A percentile compares a stretch with the other conserved stretches of the same genome.
Evolutionary conservation across 345 rosid genomes (phyloP).

Genomic region (Brassica juncea): DNA sequence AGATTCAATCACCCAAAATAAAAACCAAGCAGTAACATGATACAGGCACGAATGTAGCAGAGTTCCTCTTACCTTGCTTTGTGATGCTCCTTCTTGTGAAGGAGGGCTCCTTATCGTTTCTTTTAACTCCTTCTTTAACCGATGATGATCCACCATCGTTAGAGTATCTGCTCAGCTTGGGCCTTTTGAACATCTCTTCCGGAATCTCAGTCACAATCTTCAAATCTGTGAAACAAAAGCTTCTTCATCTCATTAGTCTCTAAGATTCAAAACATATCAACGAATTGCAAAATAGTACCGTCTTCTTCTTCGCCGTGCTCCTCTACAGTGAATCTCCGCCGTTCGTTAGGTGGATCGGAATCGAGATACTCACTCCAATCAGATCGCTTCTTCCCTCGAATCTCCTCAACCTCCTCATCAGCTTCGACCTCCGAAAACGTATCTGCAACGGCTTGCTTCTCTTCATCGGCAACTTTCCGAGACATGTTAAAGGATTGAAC

Average conservation of each 20-base stretch:
- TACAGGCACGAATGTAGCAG: not conserved
- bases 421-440: not conserved
- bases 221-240: constrained; percentile 31
- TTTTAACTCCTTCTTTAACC: not conserved
- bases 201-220: constrained; percentile 59
- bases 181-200: constrained; percentile 48
- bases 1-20: not conserved
- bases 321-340: not conserved
- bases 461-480: constrained; percentile 44
- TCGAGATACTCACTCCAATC: constrained; percentile 72
- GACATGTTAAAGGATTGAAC: constrained; percentile 85
- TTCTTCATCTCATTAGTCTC: not conserved
- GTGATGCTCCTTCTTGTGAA: constrained; percentile 35
- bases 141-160: not conserved
- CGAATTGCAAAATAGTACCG: not conserved
- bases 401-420: not conserved
- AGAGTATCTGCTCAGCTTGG: constrained; percentile 45
- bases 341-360: constrained; percentile 38
- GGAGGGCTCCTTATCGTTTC: constrained; percentile 4
- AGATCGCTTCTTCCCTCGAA: constrained; percentile 46
- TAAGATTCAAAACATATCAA: constrained; percentile 9
- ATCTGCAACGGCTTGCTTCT: too few species aligned
- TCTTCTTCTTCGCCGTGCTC: constrained; percentile 38
- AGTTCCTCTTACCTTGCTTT: not conserved
- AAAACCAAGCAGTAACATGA: not conserved